Percentiles rank a stretch among this genome's conserved stretches.
phyloP scores from a whole-genome alignment of 768 basidiomycete species.

The Antrodiella citrinella region DNA sequence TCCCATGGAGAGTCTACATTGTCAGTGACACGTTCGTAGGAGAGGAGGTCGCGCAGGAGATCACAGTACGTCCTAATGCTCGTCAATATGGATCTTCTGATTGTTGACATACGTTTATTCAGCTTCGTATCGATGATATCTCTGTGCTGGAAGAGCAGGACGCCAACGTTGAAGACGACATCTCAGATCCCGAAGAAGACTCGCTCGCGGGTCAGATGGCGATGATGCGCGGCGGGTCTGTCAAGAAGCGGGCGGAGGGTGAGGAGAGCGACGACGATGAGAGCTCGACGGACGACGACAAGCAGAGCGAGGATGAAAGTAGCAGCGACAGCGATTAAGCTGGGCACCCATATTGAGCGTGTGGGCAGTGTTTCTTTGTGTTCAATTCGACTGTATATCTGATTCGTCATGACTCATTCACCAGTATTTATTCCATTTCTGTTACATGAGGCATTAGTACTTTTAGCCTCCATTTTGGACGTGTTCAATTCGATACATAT shows the following conservation, averaged over 20 bases:
- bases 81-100: background rate
- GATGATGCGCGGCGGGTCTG: slow-evolving; percentile 80
- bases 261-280: slow-evolving; percentile 48
- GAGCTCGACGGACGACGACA: slow-evolving; percentile 41
- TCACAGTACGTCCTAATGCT: slow-evolving; percentile 68
- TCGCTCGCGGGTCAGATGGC: slow-evolving; percentile 97
- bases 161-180: slow-evolving; percentile 75
- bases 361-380: too few relatives aligned
- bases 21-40: slow-evolving; percentile 87
- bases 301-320: slow-evolving; percentile 34
- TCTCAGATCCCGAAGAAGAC: slow-evolving; percentile 97
- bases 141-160: slow-evolving; percentile 50
- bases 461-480: too few relatives aligned
- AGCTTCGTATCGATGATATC: slow-evolving; percentile 82
- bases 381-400: too few relatives aligned
- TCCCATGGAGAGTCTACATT: slow-evolving; percentile 83
- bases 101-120: background rate
- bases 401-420: too few relatives aligned
- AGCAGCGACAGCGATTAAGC: slow-evolving; percentile 46
- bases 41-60: slow-evolving; percentile 62
- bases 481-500: too few relatives aligned
- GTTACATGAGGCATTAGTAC: too few relatives aligned
- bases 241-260: slow-evolving; percentile 53
- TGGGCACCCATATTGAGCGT: too few relatives aligned
- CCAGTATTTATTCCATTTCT: too few relatives aligned